Percentiles rank a stretch among this genome's conserved stretches.
Evolutionary conservation across 306 rosid genomes (phyloP).

Genomic region (Castanopsis chinensis): DNA sequence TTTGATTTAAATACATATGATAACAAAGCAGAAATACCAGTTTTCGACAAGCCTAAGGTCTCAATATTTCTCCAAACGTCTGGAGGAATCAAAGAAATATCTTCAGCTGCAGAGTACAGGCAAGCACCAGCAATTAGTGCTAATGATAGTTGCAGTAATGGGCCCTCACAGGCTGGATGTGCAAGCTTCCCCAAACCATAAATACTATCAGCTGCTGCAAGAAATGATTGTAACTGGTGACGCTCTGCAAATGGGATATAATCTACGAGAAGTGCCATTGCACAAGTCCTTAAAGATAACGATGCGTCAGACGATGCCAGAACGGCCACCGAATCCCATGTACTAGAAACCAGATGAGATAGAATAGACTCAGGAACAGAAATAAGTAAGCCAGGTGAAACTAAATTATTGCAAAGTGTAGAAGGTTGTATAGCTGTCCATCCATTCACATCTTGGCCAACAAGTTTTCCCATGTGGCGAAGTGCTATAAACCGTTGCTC

Average conservation of each 20-base stretch:
- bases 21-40: constrained; percentile 44
- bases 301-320: constrained; percentile 72
- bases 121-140: constrained; percentile 81
- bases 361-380: constrained; percentile 46
- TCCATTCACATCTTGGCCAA: constrained; percentile 57
- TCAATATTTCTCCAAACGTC: constrained; percentile 75
- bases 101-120: constrained; percentile 72
- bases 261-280: constrained; percentile 72
- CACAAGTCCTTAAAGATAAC: constrained; percentile 55
- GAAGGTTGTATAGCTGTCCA: constrained; percentile 39
- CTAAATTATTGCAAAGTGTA: constrained; percentile 29
- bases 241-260: constrained; percentile 76
- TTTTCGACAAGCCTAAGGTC: constrained; percentile 53
- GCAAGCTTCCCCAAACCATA: constrained; percentile 51
- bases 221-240: constrained; percentile 71
- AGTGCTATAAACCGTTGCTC: constrained; percentile 85
- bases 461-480: constrained; percentile 61
- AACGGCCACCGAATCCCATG: constrained; percentile 81
- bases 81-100: constrained; percentile 76
- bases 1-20: constrained; percentile 7
- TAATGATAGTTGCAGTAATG: constrained; percentile 69
- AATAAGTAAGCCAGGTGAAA: constrained; percentile 39
- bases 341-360: constrained; percentile 72
- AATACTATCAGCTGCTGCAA: constrained; percentile 64
- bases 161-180: constrained; percentile 62